phyloP scores from a whole-genome alignment of 768 basidiomycete genomes.

The Suillus bovinus region DNA sequence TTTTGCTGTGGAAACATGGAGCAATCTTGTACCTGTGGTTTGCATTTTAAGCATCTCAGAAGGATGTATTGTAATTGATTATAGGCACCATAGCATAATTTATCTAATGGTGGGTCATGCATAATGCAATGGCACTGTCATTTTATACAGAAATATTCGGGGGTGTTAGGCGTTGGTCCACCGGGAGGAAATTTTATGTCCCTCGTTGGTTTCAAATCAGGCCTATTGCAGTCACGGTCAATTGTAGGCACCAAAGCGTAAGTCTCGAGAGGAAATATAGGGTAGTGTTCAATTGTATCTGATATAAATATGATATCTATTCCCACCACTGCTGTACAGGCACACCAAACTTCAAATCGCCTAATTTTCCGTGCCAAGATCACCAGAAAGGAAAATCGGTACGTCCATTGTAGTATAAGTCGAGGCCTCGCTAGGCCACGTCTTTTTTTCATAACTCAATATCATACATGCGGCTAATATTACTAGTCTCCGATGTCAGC shows the following conservation, averaged over 20 bases:
- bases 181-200: neutral
- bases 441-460: neutral
- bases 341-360: neutral
- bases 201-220: neutral
- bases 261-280: neutral
- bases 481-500: neutral
- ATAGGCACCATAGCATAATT: neutral
- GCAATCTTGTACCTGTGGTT: neutral
- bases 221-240: neutral
- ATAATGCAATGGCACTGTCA: neutral
- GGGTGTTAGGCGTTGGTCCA: neutral
- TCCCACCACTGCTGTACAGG: neutral
- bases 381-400: neutral
- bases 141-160: neutral
- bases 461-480: neutral
- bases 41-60: neutral
- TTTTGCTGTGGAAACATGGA: neutral
- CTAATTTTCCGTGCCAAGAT: neutral
- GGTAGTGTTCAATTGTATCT: neutral
- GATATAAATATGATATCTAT: neutral
- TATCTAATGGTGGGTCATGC: neutral
- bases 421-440: neutral
- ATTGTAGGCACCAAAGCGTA: neutral
- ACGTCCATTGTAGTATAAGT: neutral
- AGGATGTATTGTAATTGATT: neutral